These are phyloP conservation scores for Pythium chondricola DNA, from an alignment of 352 stramenopile species.

Conservation along the genomic window DNA sequence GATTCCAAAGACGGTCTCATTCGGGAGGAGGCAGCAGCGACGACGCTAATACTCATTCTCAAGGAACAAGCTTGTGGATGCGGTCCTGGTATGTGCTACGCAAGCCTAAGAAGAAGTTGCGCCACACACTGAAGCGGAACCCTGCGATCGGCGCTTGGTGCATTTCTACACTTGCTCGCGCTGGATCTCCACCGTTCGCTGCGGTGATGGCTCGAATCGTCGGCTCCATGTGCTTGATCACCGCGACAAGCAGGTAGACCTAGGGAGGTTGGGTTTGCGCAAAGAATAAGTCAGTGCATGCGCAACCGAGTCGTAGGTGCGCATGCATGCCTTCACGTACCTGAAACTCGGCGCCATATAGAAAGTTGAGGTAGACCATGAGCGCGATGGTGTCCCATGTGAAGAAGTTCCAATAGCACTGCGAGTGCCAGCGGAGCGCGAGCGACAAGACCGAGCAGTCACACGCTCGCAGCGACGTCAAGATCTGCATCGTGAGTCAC, in stretches of 20 bases:
- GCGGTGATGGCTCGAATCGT: slow-evolving; percentile 27
- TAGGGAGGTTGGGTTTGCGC: slow-evolving; percentile 3
- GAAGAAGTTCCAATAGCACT: slow-evolving; percentile 70
- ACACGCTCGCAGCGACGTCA: slow-evolving; percentile 33
- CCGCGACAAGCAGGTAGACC: slow-evolving; percentile 44
- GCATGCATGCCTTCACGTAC: slow-evolving; percentile 13
- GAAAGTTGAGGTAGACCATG: slow-evolving; percentile 41
- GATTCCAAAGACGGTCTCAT: slow-evolving; percentile 15
- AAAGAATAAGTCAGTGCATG: background rate
- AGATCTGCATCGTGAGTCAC: slow-evolving; percentile 20
- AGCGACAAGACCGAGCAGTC: slow-evolving; percentile 41
- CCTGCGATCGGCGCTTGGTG: slow-evolving; percentile 32
- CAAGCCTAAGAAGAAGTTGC: slow-evolving; percentile 33
- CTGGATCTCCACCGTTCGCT: slow-evolving; percentile 19
- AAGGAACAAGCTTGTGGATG: slow-evolving; percentile 7
- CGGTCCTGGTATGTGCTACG: slow-evolving; percentile 45
- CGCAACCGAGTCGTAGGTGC: background rate
- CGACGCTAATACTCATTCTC: background rate
- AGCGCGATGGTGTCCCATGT: slow-evolving; percentile 54
- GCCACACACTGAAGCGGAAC: slow-evolving; percentile 41
- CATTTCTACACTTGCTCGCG: slow-evolving; percentile 28
- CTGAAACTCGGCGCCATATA: slow-evolving; percentile 58
- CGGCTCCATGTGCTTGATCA: slow-evolving; percentile 43
- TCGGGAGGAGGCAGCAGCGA: slow-evolving; percentile 9
- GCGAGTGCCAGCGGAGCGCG: slow-evolving; percentile 40